Conservation (phyloP, 257 asterid species). For the Leptodermis oblonga region DNA sequence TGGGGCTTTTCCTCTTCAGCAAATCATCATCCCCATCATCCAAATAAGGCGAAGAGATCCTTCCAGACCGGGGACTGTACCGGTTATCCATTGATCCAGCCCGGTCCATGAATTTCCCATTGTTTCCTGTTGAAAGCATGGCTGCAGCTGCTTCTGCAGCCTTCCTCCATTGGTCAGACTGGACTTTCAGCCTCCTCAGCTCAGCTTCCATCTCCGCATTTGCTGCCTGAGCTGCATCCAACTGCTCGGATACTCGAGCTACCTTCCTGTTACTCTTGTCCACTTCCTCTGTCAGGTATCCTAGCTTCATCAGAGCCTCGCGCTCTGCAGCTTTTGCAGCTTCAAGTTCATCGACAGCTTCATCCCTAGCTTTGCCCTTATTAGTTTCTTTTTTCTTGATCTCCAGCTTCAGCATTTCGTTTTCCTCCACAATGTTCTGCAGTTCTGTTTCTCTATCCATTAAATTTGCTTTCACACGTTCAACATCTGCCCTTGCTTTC, state of each 20-base stretch:
- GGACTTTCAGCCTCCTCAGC: constrained; percentile 72
- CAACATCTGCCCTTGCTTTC: constrained; percentile 33
- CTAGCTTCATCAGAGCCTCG: constrained; percentile 54
- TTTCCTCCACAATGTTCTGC: constrained; percentile 41
- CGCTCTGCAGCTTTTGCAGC: constrained; percentile 53
- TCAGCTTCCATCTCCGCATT: constrained; percentile 79
- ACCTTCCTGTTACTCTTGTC: constrained; percentile 55
- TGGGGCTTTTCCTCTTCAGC: constrained; percentile 73
- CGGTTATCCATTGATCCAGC: constrained; percentile 75
- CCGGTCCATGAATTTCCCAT: constrained; percentile 65
- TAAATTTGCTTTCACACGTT: constrained; percentile 39
- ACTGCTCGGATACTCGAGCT: constrained; percentile 48
- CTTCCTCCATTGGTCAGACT: constrained; percentile 97
- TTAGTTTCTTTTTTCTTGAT: constrained; percentile 26
- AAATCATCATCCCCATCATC: constrained; percentile 70
- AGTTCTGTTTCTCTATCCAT: constrained; percentile 49
- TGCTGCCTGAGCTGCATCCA: constrained; percentile 63
- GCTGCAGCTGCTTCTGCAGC: constrained; percentile 97
- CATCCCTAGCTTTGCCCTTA: constrained; percentile 23
- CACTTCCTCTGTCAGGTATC: constrained; percentile 53
- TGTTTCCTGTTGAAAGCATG: constrained; percentile 69
- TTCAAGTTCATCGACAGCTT: constrained; percentile 33
- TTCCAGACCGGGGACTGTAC: constrained; percentile 50
- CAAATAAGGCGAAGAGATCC: constrained; percentile 49
- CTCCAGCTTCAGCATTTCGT: constrained; percentile 44